phyloP scores from a whole-genome alignment of 331 rosid species.

The Saraca asoca region DNA sequence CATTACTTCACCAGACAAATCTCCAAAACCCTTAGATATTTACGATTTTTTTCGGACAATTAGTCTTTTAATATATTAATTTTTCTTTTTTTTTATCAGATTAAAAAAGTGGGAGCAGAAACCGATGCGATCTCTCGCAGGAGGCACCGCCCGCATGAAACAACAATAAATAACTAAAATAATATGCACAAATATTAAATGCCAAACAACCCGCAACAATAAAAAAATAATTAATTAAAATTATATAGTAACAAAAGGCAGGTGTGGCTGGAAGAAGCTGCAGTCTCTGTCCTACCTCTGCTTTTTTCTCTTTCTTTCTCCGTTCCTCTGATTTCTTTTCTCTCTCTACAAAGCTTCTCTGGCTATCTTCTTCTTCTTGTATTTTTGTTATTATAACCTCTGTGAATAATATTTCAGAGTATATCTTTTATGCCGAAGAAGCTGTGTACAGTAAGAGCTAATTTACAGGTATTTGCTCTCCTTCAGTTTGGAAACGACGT shows the following conservation, averaged over 20 bases:
- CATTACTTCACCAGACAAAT: constrained; percentile 19
- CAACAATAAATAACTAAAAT: constrained; percentile 36
- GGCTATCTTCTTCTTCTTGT: neutral
- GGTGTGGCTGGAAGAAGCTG: constrained; percentile 17
- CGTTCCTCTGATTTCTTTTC: constrained; percentile 13
- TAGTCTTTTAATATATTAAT: neutral
- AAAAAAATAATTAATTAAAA: neutral
- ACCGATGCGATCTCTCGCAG: constrained; percentile 51
- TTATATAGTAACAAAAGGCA: neutral
- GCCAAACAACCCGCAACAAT: neutral
- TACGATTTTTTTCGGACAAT: neutral
- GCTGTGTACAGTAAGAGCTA: constrained; percentile 30
- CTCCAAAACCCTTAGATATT: constrained; percentile 35
- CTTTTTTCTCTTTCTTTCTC: constrained; percentile 30
- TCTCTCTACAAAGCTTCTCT: constrained; percentile 21
- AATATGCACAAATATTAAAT: neutral
- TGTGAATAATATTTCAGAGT: neutral
- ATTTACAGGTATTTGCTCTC: constrained; percentile 37
- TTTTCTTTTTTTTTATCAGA: neutral
- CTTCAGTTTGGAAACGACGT: neutral
- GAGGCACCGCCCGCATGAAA: constrained; percentile 69
- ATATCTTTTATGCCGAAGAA: neutral
- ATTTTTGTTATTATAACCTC: neutral
- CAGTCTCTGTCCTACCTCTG: neutral
- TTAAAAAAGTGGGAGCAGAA: constrained; percentile 40